Percentiles rank a stretch among this genome's conserved stretches.
These are phyloP conservation scores for Trichosporon sp. DNA, from an alignment of 1,284 basidiomycete genomes.

Conservation along the genomic window DNA sequence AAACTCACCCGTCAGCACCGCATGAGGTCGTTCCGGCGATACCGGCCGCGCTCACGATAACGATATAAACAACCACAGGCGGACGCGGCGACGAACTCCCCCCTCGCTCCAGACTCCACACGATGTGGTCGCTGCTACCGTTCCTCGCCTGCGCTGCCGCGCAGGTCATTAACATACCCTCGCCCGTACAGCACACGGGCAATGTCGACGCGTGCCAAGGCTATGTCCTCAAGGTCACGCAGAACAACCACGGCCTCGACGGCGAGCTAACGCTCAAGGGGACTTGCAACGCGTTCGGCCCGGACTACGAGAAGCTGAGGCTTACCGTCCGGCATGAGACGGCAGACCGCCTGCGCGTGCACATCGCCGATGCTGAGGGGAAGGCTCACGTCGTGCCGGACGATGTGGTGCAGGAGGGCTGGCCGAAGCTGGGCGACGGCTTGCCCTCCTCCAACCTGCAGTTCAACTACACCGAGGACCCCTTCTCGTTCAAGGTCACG, in stretches of 20 bases:
- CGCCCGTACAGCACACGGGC: slow-evolving; percentile 27
- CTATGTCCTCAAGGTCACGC: slow-evolving; percentile 22
- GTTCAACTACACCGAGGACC: slow-evolving; percentile 62
- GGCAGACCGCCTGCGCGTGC: slow-evolving; percentile 56
- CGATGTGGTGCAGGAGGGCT: slow-evolving; percentile 53
- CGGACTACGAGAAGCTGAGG: slow-evolving; percentile 59
- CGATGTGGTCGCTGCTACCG: not conserved
- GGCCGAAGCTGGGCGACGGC: slow-evolving; percentile 51
- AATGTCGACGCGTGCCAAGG: slow-evolving; percentile 26
- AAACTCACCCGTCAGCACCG: no score
- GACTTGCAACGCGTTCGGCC: slow-evolving; percentile 68
- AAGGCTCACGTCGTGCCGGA: slow-evolving; percentile 64
- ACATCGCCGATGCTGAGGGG: slow-evolving; percentile 58
- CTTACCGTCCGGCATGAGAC: slow-evolving; percentile 47
- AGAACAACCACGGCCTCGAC: slow-evolving; percentile 17
- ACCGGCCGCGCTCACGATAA: not conserved
- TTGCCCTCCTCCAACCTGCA: slow-evolving; percentile 31
- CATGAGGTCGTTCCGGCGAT: no score
- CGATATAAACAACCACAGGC: not conserved
- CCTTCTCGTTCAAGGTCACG: slow-evolving; percentile 74
- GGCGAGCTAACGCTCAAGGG: slow-evolving; percentile 23
- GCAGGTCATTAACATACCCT: slow-evolving; percentile 15
- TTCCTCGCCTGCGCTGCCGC: not conserved
- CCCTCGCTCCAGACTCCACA: not conserved
- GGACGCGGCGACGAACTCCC: no score